phyloP scores from a whole-genome alignment of 2,329 filamentous ascomycete species.

The Pseudocercospora macadamiae region DNA sequence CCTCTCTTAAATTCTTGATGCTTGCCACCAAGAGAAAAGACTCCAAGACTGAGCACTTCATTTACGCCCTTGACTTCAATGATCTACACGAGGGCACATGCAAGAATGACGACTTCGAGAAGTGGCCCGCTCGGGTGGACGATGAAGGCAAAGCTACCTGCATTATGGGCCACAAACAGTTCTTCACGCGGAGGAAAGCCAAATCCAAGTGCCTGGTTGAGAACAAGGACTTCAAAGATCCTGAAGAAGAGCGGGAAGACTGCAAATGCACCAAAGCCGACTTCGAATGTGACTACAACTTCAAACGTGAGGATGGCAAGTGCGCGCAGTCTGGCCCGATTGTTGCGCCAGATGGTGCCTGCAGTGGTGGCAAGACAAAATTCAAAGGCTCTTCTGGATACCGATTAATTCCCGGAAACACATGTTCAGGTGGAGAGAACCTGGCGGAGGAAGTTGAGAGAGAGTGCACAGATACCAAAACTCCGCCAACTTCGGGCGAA shows the following conservation, averaged over 20 bases:
- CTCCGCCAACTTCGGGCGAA: constrained; percentile 64
- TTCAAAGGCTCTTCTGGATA: constrained; percentile 89
- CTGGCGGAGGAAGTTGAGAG: constrained; percentile 63
- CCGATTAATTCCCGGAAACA: constrained; percentile 75
- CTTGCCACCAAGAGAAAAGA: constrained; percentile 63
- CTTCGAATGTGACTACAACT: constrained; percentile 97
- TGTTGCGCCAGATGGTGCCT: constrained; percentile 70
- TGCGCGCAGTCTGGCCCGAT: constrained; percentile 70
- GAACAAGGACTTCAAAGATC: constrained; percentile 77
- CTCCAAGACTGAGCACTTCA: constrained; percentile 53
- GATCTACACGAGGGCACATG: constrained; percentile 81
- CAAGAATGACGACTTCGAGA: constrained; percentile 74
- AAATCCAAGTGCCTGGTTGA: constrained; percentile 84
- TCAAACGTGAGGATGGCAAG: constrained; percentile 68
- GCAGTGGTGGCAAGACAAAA: constrained; percentile 69
- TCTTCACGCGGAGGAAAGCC: constrained; percentile 81
- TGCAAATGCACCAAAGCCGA: constrained; percentile 84
- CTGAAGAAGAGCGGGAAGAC: constrained; percentile 67
- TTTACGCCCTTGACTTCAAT: constrained; percentile 81
- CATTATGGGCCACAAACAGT: constrained; percentile 94
- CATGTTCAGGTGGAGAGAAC: constrained; percentile 47
- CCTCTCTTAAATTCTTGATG: constrained; percentile 86
- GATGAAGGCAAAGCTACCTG: constrained; percentile 80
- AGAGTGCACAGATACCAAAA: constrained; percentile 68
- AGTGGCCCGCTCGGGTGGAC: constrained; percentile 84